Percentiles rank a stretch among this genome's conserved stretches.
Evolutionary conservation across 148 eudicot genomes (phyloP).

Genomic region (Rhododendron henanense): DNA sequence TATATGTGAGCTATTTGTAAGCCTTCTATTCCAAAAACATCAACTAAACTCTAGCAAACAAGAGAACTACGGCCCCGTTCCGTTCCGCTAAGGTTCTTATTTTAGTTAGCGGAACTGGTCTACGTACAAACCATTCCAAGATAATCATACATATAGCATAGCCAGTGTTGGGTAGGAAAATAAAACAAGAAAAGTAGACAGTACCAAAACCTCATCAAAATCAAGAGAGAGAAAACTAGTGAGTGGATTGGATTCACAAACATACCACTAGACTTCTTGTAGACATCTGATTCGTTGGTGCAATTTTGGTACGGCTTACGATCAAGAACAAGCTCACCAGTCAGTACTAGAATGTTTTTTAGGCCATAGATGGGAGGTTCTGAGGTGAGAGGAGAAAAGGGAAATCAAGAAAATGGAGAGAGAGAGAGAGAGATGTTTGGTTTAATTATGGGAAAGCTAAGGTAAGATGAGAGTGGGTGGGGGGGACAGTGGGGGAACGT

Average conservation of each 20-base stretch:
- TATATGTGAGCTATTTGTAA: not conserved
- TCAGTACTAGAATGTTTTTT: not conserved
- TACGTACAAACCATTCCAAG: not conserved
- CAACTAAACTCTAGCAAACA: not conserved
- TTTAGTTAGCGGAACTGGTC: too few relatives aligned
- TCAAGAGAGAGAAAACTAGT: not conserved
- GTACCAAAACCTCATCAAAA: not conserved
- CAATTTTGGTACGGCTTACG: not conserved
- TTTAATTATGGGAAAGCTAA: constrained; percentile 19
- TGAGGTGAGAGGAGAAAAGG: not conserved
- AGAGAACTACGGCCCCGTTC: not conserved
- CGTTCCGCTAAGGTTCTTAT: too few relatives aligned
- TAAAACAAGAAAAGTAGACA: not conserved
- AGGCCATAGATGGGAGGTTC: not conserved
- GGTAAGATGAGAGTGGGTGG: constrained; percentile 10
- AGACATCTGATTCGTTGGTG: not conserved
- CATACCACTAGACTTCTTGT: constrained; percentile 4
- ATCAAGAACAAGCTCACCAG: not conserved
- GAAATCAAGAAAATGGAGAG: not conserved
- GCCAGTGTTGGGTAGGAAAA: not conserved
- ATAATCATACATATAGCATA: not conserved
- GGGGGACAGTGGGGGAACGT: constrained; percentile 23
- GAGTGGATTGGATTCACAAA: not conserved
- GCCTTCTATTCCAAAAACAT: not conserved
- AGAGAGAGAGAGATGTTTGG: not conserved